These are phyloP conservation scores for Xenosphaeropsis pyriputrescens DNA, from an alignment of 2,329 filamentous ascomycete genomes.

Conservation along the genomic window DNA sequence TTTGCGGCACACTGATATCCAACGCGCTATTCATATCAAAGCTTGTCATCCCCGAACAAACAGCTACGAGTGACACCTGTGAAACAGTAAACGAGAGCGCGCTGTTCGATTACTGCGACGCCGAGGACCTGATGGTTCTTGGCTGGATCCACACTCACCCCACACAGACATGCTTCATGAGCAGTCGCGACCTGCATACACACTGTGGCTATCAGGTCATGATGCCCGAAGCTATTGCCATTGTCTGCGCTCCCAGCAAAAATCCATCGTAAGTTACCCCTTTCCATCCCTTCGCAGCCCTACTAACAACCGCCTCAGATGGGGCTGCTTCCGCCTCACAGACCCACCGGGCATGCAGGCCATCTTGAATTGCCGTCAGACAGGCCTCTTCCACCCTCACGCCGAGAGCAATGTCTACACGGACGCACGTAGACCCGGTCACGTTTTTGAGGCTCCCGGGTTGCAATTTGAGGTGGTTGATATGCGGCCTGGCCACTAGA, in stretches of 20 bases:
- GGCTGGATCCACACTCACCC: conserved; percentile 99
- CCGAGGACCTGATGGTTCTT: conserved; percentile 68
- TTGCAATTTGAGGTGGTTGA: conserved; percentile 52
- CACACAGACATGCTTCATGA: conserved; percentile 96
- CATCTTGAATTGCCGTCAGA: conserved; percentile 66
- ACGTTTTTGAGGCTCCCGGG: conserved; percentile 41
- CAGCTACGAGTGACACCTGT: conserved; percentile 81
- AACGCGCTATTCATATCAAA: conserved; percentile 87
- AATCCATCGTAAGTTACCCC: conserved; percentile 48
- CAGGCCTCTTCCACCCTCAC: conserved; percentile 74
- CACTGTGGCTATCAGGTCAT: conserved; percentile 91
- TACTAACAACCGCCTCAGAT: conserved; percentile 30
- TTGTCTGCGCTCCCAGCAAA: conserved; percentile 83
- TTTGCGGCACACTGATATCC: conserved; percentile 80
- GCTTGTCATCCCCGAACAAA: conserved; percentile 83
- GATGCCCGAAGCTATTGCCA: conserved; percentile 91
- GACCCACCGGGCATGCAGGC: conserved; percentile 80
- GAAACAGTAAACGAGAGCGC: conserved; percentile 79
- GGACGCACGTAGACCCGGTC: conserved; percentile 31
- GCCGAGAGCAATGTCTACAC: conserved; percentile 21
- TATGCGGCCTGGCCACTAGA: conserved; percentile 24
- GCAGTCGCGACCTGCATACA: conserved; percentile 82
- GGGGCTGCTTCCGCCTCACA: conserved; percentile 85
- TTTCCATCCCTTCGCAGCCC: not conserved
- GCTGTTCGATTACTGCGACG: conserved; percentile 80